These are phyloP conservation scores for Handroanthus guayacan DNA, from an alignment of 257 asterid species.

Conservation along the genomic window DNA sequence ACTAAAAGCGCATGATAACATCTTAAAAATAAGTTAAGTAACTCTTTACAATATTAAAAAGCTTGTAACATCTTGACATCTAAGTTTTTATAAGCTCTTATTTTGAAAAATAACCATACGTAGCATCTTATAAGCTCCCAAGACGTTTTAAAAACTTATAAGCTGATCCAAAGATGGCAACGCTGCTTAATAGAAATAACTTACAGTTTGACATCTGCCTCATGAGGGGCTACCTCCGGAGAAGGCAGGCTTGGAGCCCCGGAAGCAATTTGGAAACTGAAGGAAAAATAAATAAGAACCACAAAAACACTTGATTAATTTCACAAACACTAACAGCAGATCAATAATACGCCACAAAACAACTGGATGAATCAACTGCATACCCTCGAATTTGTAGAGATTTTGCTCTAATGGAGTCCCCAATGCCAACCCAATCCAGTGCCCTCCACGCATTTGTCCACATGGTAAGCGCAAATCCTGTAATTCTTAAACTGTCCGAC, in stretches of 20 bases:
- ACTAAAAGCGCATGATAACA: no score
- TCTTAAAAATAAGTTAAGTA: no score
- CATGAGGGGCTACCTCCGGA: conserved; percentile 28
- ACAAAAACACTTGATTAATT: not conserved
- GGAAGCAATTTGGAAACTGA: conserved; percentile 44
- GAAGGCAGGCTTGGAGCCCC: conserved; percentile 43
- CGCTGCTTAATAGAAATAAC: not conserved
- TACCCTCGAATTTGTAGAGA: conserved; percentile 54
- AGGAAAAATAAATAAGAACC: not conserved
- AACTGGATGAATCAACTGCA: not conserved
- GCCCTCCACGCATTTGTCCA: conserved; percentile 76
- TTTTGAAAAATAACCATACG: no score
- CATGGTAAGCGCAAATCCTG: conserved; percentile 61
- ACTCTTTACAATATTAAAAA: no score
- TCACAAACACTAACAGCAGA: not conserved
- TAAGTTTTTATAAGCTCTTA: no score
- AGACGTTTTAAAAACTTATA: no score
- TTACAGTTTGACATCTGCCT: conserved; percentile 41
- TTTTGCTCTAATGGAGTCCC: conserved; percentile 50
- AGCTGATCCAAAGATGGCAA: not conserved
- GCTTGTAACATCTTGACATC: no score
- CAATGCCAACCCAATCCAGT: conserved; percentile 35
- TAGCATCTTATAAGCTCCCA: no score
- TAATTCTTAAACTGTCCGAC: conserved; percentile 52
- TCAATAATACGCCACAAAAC: not conserved